These are phyloP conservation scores for Torulaspora indica DNA, from an alignment of 805 yeast genomes.

Conservation along the genomic window DNA sequence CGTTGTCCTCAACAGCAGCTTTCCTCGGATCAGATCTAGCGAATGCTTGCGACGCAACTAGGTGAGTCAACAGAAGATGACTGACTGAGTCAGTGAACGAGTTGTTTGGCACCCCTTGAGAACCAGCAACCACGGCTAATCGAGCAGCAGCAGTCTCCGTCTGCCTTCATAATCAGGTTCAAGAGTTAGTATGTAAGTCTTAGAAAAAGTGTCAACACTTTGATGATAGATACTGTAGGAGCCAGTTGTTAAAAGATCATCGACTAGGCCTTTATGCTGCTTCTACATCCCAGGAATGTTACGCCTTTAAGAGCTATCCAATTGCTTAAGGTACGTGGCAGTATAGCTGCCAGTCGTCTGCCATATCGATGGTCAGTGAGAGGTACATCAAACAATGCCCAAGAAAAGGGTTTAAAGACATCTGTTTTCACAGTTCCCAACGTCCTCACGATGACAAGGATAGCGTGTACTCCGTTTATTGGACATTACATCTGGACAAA, in stretches of 20 bases:
- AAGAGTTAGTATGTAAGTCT: background rate
- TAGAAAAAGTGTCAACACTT: background rate
- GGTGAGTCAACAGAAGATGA: background rate
- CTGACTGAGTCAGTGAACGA: background rate
- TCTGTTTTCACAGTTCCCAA: conserved; percentile 78
- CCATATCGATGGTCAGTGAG: background rate
- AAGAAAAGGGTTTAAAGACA: conserved; percentile 33
- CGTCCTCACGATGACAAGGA: conserved; percentile 71
- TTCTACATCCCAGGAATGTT: conserved; percentile 2
- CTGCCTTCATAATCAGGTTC: background rate
- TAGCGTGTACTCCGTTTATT: conserved; percentile 76
- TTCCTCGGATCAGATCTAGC: background rate
- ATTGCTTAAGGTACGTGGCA: background rate
- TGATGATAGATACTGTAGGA: background rate
- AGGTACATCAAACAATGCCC: background rate
- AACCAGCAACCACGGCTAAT: background rate
- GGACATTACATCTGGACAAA: conserved; percentile 72
- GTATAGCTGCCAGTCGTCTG: background rate
- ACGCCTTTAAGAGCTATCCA: conserved; percentile 7
- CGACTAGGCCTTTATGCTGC: conserved; percentile 1
- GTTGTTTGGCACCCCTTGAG: background rate
- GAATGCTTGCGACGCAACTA: background rate
- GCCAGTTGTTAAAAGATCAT: background rate
- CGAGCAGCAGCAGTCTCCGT: background rate
- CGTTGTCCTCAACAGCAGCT: background rate